phyloP scores from a whole-genome alignment of 257 asterid genomes.

The Coffea eugenioides region DNA sequence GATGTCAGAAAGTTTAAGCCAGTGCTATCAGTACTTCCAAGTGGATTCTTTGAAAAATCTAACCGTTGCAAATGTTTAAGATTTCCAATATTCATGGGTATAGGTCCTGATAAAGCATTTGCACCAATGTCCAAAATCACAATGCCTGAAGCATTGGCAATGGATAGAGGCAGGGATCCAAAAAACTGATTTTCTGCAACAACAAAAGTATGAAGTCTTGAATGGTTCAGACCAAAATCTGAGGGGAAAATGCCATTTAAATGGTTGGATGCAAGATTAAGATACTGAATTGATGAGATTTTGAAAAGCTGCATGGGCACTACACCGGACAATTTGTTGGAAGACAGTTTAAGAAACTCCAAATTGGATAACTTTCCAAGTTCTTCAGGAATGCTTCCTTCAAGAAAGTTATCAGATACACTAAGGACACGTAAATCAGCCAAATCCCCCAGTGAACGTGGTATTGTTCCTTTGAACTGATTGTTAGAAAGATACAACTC shows the following conservation, averaged over 20 bases:
- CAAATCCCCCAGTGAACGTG: background rate
- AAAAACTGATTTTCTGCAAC: background rate
- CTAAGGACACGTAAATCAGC: background rate
- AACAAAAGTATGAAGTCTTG: background rate
- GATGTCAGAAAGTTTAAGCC: background rate
- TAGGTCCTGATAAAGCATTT: background rate
- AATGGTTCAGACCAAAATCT: background rate
- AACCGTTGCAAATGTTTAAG: background rate
- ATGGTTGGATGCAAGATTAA: background rate
- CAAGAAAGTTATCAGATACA: background rate
- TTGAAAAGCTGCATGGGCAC: background rate
- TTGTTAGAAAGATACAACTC: background rate
- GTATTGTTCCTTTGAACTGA: background rate
- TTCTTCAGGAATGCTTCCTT: conserved; percentile 2
- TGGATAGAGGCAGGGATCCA: background rate
- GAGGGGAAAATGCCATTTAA: background rate
- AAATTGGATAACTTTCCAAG: background rate
- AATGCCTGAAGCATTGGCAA: conserved; percentile 9
- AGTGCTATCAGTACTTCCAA: background rate
- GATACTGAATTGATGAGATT: background rate
- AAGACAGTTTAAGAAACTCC: background rate
- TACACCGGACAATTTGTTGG: background rate
- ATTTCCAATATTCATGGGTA: background rate
- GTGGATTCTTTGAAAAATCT: background rate
- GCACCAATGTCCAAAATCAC: background rate